Evolutionary conservation across 2,329 filamentous ascomycete species (phyloP).

Genomic region (Colletotrichum magnum): DNA sequence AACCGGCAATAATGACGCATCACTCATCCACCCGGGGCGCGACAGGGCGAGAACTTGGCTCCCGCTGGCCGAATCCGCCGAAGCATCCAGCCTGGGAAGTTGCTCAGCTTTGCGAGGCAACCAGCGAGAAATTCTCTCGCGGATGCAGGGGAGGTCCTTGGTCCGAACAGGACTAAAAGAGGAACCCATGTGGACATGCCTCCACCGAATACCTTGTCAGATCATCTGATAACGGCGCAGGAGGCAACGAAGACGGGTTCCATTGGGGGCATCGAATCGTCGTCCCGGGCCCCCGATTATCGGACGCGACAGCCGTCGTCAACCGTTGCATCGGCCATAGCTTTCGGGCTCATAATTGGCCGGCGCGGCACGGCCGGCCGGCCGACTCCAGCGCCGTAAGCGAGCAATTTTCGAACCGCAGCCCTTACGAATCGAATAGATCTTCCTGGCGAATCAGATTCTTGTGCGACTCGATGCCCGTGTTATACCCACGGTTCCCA

Average conservation of each 20-base stretch:
- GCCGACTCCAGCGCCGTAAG: background rate
- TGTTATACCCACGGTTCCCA: background rate
- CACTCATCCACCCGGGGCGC: background rate
- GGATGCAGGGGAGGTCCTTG: constrained; percentile 5
- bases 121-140: constrained; percentile 4
- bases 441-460: constrained; percentile 38
- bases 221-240: constrained; percentile 37
- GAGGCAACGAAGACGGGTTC: background rate
- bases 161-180: constrained; percentile 5
- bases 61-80: background rate
- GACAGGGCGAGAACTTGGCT: too few relatives aligned
- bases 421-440: constrained; percentile 23
- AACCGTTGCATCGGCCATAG: constrained; percentile 11
- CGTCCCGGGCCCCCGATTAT: constrained; percentile 11
- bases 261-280: background rate
- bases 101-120: constrained; percentile 4
- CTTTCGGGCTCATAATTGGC: constrained; percentile 14
- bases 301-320: constrained; percentile 10
- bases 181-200: constrained; percentile 7
- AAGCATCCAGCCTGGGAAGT: constrained; percentile 1
- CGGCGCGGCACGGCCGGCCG: constrained; percentile 11
- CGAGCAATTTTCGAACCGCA: constrained; percentile 16
- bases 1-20: constrained; percentile 4
- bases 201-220: constrained; percentile 32
- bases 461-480: constrained; percentile 48